Conservation (phyloP, 1,139 yeast genomes). For the Spencermartinsiella ligniputridi region DNA sequence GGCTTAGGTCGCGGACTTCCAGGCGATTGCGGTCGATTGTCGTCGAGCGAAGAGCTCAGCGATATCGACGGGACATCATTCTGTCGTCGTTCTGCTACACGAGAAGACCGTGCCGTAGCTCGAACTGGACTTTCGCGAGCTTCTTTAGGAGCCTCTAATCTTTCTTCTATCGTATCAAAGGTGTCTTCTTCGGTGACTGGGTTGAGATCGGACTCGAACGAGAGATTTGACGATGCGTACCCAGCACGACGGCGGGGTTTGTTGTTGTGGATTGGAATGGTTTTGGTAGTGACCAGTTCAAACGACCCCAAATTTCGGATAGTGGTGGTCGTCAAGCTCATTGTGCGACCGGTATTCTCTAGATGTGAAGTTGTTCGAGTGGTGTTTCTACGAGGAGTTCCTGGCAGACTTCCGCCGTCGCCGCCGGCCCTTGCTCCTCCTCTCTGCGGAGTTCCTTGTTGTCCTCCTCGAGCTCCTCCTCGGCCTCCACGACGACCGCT, state of each 20-base stretch:
- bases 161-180: neutral
- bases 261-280: conserved; percentile 20
- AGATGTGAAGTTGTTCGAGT: conserved; percentile 16
- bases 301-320: conserved; percentile 36
- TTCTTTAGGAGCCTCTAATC: neutral
- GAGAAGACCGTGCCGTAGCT: neutral
- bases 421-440: neutral
- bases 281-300: conserved; percentile 33
- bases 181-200: conserved; percentile 32
- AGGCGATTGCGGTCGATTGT: neutral
- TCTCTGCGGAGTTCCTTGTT: neutral
- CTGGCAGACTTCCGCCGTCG: too few species aligned
- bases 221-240: conserved; percentile 27
- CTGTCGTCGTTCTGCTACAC: neutral
- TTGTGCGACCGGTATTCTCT: conserved; percentile 31
- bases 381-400: conserved; percentile 7
- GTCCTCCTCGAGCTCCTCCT: neutral
- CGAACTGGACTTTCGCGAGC: neutral
- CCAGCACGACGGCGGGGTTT: conserved; percentile 13
- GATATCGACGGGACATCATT: conserved; percentile 3
- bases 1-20: neutral
- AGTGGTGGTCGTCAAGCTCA: conserved; percentile 38
- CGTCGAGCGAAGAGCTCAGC: neutral
- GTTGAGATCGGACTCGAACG: conserved; percentile 33
- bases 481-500: conserved; percentile 1